phyloP scores from a whole-genome alignment of 2,329 filamentous ascomycete species.

The Fusarium brachygibbosum region DNA sequence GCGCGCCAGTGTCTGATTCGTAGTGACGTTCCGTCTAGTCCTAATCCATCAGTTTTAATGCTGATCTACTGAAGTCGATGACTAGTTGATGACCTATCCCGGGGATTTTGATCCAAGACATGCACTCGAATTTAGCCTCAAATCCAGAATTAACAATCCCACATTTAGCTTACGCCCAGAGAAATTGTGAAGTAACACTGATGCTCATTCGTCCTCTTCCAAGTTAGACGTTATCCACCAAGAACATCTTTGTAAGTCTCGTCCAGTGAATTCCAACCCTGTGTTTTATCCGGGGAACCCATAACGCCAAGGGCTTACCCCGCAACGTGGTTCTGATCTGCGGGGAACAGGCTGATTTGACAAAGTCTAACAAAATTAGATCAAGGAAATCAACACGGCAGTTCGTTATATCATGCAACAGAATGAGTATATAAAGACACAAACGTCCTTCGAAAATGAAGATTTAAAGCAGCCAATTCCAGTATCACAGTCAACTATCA shows the following conservation, averaged over 20 bases:
- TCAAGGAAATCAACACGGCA: neutral
- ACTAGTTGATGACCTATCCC: neutral
- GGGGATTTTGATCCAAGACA: neutral
- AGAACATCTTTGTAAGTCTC: neutral
- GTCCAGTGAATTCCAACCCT: neutral
- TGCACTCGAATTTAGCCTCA: slow-evolving; percentile 6
- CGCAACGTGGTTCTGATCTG: slow-evolving; percentile 2
- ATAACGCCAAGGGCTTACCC: slow-evolving; percentile 13
- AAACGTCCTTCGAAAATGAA: neutral
- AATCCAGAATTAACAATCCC: neutral
- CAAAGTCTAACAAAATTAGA: neutral
- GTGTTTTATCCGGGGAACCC: slow-evolving; percentile 2
- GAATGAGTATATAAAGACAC: neutral
- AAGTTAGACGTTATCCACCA: neutral
- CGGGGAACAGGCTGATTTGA: slow-evolving; percentile 3
- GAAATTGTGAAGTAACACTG: neutral
- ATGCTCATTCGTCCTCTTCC: neutral
- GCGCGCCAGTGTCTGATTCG: slow-evolving; percentile 8
- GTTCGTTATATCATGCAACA: neutral
- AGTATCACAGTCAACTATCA: neutral
- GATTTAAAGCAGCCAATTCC: neutral
- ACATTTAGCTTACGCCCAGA: slow-evolving; percentile 4
- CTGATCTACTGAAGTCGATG: neutral
- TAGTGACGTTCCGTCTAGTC: neutral
- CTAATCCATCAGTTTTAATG: neutral